Evolutionary conservation across 345 rosid species (phyloP), one percentile per base, ranked within the genome.

Genomic region (Acer negundo): DNA sequence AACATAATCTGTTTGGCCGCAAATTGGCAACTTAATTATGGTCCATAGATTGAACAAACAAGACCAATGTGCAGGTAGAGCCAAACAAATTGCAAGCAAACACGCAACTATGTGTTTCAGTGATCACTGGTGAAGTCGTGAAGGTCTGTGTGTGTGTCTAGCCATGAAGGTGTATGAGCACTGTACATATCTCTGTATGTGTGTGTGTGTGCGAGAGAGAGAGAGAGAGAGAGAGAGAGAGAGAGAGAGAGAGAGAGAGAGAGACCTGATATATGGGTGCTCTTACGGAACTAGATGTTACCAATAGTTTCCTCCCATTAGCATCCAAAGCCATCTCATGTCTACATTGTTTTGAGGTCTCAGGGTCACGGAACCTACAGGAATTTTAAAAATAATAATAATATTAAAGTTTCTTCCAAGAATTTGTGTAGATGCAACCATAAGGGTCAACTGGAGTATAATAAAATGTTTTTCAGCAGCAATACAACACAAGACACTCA

Each of bases 321-420:
- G 89, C 88, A 77, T 91, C 95, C 80, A 89, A 75, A 69, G 91
- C 91, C 91, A 91, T 89, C 83, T 88, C 93, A 72, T 88, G 87
- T 64, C 88, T 82, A 62, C 67, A 74, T 24, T 74, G 77, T 17
- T 76, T 81, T 55, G 84, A 81, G 53, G 84, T 76, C 86, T 81
- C 80, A 3, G 76, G 47, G n/a, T 82, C 81, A 47, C 53, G 79
- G 74, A 78, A 82, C 84, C 93, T 85, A 72, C 79, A 81, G 49
- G 53, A 64, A n/a, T n/a, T 42, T 35, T 35, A 15, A 12, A 15
- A 17, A 16, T 51, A 22, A 42, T 42, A 42, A 9, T 58, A 62
- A n/a, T 24, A 7, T 38, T 28, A 72, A 6, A 38, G 35, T 38
- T 55, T 42, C 47, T 53, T 28, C 23, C 1, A 35, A 26, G 28